Conservation (phyloP, 1,284 basidiomycete species). For the Marasmius sp. region DNA sequence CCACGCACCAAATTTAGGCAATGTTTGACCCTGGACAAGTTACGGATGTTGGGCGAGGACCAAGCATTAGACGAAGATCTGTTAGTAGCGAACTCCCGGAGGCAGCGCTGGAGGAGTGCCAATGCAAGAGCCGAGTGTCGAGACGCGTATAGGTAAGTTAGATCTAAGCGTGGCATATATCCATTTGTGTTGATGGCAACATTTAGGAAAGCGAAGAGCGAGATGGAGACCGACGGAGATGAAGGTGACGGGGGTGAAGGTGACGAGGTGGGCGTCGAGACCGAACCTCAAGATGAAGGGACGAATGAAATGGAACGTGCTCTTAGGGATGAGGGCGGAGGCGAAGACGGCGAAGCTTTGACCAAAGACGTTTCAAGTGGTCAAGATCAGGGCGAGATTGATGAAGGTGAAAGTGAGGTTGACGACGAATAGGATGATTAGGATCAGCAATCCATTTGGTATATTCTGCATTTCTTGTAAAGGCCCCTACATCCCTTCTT, state of each 20-base stretch:
- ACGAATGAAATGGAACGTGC: background rate
- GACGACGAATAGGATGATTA: too few species aligned
- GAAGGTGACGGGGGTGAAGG: background rate
- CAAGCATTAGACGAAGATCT: constrained; percentile 54
- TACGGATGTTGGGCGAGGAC: constrained; percentile 59
- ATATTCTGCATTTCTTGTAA: background rate
- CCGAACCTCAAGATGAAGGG: background rate
- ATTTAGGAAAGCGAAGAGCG: constrained; percentile 42
- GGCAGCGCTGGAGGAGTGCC: constrained; percentile 51
- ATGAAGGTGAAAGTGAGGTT: background rate
- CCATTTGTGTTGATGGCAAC: background rate
- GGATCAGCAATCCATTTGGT: background rate
- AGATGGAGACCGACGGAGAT: constrained; percentile 46
- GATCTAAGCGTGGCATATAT: background rate
- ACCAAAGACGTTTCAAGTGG: background rate
- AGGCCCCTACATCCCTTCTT: background rate
- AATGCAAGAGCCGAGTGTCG: constrained; percentile 45
- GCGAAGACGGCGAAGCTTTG: background rate
- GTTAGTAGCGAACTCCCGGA: constrained; percentile 38
- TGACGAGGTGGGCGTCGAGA: background rate
- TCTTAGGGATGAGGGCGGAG: background rate
- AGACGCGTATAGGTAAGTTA: constrained; percentile 46
- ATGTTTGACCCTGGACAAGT: constrained; percentile 47
- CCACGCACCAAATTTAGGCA: constrained; percentile 37
- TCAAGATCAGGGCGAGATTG: background rate